Conservation (phyloP, 257 asterid species). For the Paulownia fortunei region DNA sequence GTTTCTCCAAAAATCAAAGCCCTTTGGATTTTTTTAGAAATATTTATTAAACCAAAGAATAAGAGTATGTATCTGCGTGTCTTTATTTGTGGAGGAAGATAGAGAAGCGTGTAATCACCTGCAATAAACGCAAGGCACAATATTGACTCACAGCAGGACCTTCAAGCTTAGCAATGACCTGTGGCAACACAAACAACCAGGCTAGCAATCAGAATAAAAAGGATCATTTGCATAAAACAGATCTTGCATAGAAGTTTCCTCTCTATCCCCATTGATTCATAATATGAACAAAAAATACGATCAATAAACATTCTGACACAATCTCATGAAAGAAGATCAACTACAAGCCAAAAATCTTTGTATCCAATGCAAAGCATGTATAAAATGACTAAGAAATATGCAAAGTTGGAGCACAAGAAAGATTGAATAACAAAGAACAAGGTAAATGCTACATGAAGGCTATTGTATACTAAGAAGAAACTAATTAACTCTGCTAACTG, state of each 20-base stretch:
- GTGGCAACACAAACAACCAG: conserved; percentile 45
- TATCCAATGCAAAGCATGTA: background rate
- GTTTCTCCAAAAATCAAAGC: background rate
- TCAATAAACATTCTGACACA: background rate
- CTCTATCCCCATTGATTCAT: conserved; percentile 4
- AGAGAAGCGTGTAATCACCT: conserved; percentile 58
- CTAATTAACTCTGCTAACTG: background rate
- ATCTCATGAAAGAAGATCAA: conserved; percentile 22
- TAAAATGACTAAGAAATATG: background rate
- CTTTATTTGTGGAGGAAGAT: conserved; percentile 23
- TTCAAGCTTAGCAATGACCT: conserved; percentile 99
- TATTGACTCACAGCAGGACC: conserved; percentile 97
- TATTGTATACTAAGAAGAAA: conserved; percentile 8
- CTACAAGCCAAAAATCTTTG: conserved; percentile 4
- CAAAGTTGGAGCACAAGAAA: background rate
- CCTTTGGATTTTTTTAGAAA: background rate
- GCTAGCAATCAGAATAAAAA: conserved; percentile 35
- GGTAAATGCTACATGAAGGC: background rate
- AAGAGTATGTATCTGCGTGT: background rate
- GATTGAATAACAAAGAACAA: background rate
- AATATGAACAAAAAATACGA: background rate
- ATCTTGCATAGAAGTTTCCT: conserved; percentile 21
- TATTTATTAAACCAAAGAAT: background rate
- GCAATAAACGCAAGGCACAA: conserved; percentile 92
- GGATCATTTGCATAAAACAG: conserved; percentile 28